Evolutionary conservation across 805 yeast species (phyloP).

Genomic region (Wickerhamiella siamensis): DNA sequence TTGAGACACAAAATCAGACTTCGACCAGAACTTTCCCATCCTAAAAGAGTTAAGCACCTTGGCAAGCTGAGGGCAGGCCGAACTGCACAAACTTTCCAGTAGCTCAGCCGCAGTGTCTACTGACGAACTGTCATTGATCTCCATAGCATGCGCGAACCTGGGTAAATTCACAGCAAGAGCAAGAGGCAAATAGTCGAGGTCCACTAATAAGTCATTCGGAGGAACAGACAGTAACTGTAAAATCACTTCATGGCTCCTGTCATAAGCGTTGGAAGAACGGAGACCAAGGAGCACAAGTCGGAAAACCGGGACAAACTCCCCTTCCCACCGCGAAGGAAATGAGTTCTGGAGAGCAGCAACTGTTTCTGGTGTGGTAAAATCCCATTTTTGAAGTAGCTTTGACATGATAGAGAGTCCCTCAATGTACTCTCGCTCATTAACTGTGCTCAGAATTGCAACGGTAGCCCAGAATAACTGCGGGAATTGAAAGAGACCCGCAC

Average conservation of each 20-base stretch:
- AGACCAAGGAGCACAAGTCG: conserved; percentile 67
- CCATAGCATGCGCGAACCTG: conserved; percentile 69
- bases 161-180: conserved; percentile 72
- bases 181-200: conserved; percentile 51
- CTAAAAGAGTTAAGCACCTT: conserved; percentile 64
- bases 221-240: conserved; percentile 53
- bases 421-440: conserved; percentile 85
- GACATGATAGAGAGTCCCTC: conserved; percentile 73
- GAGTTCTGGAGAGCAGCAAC: conserved; percentile 70
- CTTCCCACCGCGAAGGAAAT: conserved; percentile 94
- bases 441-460: conserved; percentile 77
- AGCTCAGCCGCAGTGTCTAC: conserved; percentile 39
- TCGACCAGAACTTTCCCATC: conserved; percentile 72
- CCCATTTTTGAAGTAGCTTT: conserved; percentile 75
- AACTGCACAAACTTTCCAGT: conserved; percentile 27
- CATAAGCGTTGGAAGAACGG: conserved; percentile 67
- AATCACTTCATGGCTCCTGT: conserved; percentile 56
- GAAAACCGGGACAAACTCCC: conserved; percentile 79
- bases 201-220: conserved; percentile 66
- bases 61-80: conserved; percentile 41
- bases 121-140: conserved; percentile 38
- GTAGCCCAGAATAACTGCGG: conserved; percentile 95
- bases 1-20: conserved; percentile 76
- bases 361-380: conserved; percentile 70
- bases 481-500: conserved; percentile 64